Conservation (phyloP, 768 basidiomycete genomes). For the Pisolithus microcarpus region DNA sequence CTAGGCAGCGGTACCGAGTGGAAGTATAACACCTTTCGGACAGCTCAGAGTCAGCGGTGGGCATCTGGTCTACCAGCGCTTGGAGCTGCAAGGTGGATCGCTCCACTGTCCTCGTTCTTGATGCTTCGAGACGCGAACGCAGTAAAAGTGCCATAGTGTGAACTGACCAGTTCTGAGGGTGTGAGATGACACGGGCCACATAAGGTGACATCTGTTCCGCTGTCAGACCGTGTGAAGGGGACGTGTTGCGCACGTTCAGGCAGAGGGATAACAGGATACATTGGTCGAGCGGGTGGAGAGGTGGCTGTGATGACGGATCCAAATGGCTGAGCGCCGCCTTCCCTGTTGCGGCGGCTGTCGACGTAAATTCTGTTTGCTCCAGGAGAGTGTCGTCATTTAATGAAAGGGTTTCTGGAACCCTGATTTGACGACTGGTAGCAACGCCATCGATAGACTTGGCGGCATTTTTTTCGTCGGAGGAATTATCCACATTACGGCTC, state of each 20-base stretch:
- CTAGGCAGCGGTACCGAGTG: constrained; percentile 78
- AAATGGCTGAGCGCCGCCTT: constrained; percentile 55
- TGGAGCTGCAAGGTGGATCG: constrained; percentile 88
- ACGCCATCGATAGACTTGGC: constrained; percentile 2
- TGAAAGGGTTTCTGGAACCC: constrained; percentile 68
- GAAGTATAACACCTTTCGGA: constrained; percentile 74
- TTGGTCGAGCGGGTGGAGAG: constrained; percentile 90
- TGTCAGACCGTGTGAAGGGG: constrained; percentile 85
- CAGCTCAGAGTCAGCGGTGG: constrained; percentile 68
- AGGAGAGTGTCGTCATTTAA: constrained; percentile 96
- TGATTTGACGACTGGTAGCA: too few species aligned
- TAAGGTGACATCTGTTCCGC: constrained; percentile 90
- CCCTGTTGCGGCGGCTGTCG: constrained; percentile 46
- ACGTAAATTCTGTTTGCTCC: constrained; percentile 89
- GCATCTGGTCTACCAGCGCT: constrained; percentile 95
- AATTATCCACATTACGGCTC: constrained; percentile 45
- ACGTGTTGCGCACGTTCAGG: constrained; percentile 83
- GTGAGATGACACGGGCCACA: constrained; percentile 79
- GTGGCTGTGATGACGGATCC: constrained; percentile 76
- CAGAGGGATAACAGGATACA: constrained; percentile 86
- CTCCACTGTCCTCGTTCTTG: constrained; percentile 88
- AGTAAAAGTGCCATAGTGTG: constrained; percentile 95
- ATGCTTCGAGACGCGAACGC: constrained; percentile 84
- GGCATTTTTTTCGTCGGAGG: constrained; percentile 4
- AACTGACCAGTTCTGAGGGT: constrained; percentile 91